Evolutionary conservation across 495 filamentous ascomycete genomes (phyloP), one percentile per base, ranked within the genome.

Genomic region (Penicillium diatomitis): DNA sequence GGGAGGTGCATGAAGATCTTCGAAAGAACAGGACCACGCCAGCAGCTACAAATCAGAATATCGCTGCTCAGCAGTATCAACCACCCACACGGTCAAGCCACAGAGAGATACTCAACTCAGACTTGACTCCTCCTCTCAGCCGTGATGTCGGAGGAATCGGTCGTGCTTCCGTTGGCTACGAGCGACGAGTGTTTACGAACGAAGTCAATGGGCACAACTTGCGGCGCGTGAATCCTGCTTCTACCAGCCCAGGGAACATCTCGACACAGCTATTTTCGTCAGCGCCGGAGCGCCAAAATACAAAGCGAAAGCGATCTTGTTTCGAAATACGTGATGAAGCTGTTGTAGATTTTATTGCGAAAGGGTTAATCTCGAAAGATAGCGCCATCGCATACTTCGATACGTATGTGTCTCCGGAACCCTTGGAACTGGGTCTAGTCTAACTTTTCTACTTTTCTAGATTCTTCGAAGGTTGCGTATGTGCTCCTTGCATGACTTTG

Each of bases 401-500:
- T 35, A 69, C 62, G 68, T 70, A 48, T 10, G 63, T 60, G 2
- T 10, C n/a, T 5, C n/a, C 2, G 11, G 29, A 7, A 2, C 5
- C 10, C 4, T 20, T 20, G 20, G 20, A 3, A 32, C 5, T 42
- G 20, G 6, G 31, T 30, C 9, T n/a, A 8, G 8, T 29, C 30
- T 44, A 44, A 44, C 41, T 6, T 20, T 31, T 5, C 3, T 3
- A 4, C 3, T 30, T 3, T n/a, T 10, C 8, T 44, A 69, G 68
- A 6, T 75, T 73, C 52, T 75, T 74, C 37, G 50, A 70, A 52
- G 72, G 72, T 31, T 75, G 72, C 42, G 66, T 68, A 54, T 52
- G 64, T 56, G 32, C 3, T 20, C 20, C 20, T 20, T 30, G 28
- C 3, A 8, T 8, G 30, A 8, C 7, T 20, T 12, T 11, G 6